A percentile compares a stretch with the other conserved stretches of the same genome.
Conservation (phyloP, 2,329 filamentous ascomycete genomes). For the Tolypocladium pustulatum region DNA sequence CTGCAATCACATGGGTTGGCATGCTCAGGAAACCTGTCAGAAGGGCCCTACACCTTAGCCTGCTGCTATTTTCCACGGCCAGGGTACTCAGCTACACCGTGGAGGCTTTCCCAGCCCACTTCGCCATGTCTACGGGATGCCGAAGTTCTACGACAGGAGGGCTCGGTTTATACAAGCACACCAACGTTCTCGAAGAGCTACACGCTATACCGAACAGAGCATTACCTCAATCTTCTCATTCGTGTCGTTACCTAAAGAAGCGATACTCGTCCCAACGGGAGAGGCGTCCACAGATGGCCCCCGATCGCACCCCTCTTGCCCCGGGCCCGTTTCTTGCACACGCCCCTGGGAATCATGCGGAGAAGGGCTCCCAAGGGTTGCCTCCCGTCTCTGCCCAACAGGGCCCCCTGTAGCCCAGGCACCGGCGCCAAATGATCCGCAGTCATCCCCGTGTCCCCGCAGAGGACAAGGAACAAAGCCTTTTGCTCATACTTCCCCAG, state of each 20-base stretch:
- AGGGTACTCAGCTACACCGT: background rate
- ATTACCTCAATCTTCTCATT: slow-evolving; percentile 6
- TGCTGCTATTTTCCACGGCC: background rate
- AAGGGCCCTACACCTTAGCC: background rate
- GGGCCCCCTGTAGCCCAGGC: slow-evolving; percentile 11
- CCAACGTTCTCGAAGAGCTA: slow-evolving; percentile 10
- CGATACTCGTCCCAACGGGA: slow-evolving; percentile 20
- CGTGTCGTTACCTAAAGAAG: slow-evolving; percentile 19
- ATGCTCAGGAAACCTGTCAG: background rate
- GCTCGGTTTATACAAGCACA: slow-evolving; percentile 3
- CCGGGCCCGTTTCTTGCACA: background rate
- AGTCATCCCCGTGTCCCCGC: slow-evolving; percentile 13
- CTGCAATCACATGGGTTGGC: slow-evolving; percentile 8
- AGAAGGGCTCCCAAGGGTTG: background rate
- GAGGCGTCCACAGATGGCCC: slow-evolving; percentile 14
- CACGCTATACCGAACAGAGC: slow-evolving; percentile 11
- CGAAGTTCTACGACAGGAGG: background rate
- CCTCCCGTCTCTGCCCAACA: background rate
- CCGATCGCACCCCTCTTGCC: background rate
- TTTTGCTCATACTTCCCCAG: slow-evolving; percentile 30
- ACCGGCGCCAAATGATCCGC: slow-evolving; percentile 1
- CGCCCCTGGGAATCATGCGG: background rate
- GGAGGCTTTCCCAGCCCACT: background rate
- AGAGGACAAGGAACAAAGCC: slow-evolving; percentile 25
- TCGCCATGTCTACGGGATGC: background rate